Conservation (phyloP, 805 yeast genomes). For the Yarrowia sp. region DNA sequence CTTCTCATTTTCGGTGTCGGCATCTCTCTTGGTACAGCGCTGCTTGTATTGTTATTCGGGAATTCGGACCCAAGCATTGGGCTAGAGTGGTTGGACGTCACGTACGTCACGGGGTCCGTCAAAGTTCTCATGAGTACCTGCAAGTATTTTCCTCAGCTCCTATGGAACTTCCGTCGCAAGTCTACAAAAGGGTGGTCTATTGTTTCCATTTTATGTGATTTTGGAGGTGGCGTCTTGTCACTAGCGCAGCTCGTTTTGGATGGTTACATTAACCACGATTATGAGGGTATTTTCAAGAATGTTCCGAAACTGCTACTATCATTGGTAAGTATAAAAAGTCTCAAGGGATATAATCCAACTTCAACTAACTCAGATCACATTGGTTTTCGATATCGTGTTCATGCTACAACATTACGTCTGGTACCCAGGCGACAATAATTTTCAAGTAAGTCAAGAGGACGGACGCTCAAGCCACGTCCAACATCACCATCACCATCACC, state of each 20-base stretch:
- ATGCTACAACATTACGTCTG: slow-evolving; percentile 46
- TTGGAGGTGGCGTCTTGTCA: slow-evolving; percentile 55
- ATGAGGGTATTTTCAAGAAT: slow-evolving; percentile 51
- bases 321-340: slow-evolving; percentile 46
- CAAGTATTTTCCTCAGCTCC: slow-evolving; percentile 59
- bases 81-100: slow-evolving; percentile 50
- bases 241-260: slow-evolving; percentile 54
- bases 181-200: slow-evolving; percentile 58
- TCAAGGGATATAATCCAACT: too few species aligned
- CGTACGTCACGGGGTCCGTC: slow-evolving; percentile 54
- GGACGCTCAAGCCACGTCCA: not conserved
- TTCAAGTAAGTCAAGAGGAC: slow-evolving; percentile 23
- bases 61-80: slow-evolving; percentile 17
- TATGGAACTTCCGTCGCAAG: slow-evolving; percentile 53
- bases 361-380: slow-evolving; percentile 44
- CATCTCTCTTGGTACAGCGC: slow-evolving; percentile 41
- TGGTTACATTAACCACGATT: slow-evolving; percentile 50
- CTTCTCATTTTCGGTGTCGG: slow-evolving; percentile 43
- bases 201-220: slow-evolving; percentile 53
- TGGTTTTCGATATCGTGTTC: slow-evolving; percentile 48
- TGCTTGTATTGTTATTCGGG: slow-evolving; percentile 43
- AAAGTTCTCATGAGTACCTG: slow-evolving; percentile 56
- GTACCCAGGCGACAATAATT: slow-evolving; percentile 1
- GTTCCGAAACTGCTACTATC: slow-evolving; percentile 57
- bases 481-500: slow-evolving; percentile 21